phyloP scores from a whole-genome alignment of 768 basidiomycete genomes.

The Suillus paluster region DNA sequence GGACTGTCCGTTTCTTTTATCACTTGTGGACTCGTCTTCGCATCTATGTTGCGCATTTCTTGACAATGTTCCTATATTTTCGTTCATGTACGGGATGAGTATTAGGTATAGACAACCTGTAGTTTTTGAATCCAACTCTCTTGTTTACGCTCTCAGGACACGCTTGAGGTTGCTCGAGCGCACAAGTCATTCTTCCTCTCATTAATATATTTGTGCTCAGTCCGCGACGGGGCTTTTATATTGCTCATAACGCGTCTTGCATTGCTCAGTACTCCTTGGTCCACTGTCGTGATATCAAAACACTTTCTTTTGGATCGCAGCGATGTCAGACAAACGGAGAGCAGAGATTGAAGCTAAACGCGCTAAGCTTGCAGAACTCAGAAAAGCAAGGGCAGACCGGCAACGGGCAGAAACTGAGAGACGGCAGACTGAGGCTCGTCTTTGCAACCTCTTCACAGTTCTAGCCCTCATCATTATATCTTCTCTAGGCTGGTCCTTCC shows the following conservation, averaged over 20 bases:
- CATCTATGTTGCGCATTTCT: background rate
- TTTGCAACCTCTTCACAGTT: constrained; percentile 7
- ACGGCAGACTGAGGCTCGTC: constrained; percentile 29
- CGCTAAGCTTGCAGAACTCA: constrained; percentile 83
- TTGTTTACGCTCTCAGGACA: background rate
- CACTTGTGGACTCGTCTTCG: background rate
- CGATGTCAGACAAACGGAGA: constrained; percentile 70
- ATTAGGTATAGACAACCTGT: background rate
- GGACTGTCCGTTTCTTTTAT: background rate
- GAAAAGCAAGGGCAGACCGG: constrained; percentile 75
- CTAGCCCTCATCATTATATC: constrained; percentile 5
- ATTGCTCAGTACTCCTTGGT: background rate
- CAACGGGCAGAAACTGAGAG: constrained; percentile 56
- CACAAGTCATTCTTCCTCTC: background rate
- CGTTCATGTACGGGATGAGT: background rate
- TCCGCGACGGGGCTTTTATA: background rate
- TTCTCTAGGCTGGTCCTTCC: constrained; percentile 44
- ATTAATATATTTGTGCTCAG: no score
- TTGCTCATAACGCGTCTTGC: background rate
- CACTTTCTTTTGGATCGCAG: background rate
- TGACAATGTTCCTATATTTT: background rate
- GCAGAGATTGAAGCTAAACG: constrained; percentile 92
- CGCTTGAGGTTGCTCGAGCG: background rate
- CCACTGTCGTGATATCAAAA: background rate
- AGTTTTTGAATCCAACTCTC: background rate